Conservation (phyloP, 306 rosid species). For the Sesbania bispinosa region DNA sequence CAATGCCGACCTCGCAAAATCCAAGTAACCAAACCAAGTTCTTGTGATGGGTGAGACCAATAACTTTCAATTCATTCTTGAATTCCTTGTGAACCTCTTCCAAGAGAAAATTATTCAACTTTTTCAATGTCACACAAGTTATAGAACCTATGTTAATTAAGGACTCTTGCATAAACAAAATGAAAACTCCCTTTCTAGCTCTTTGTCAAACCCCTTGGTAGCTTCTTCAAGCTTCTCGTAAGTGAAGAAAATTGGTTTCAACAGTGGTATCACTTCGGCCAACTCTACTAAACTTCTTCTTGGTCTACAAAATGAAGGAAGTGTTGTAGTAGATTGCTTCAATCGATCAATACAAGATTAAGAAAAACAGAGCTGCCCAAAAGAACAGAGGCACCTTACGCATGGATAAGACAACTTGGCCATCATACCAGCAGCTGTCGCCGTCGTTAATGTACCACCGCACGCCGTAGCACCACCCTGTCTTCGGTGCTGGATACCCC, state of each 20-base stretch:
- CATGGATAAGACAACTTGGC: no score
- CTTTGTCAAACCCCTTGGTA: conserved; percentile 31
- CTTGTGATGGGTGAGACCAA: conserved; percentile 34
- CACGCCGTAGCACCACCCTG: no score
- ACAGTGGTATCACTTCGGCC: neutral
- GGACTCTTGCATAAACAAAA: conserved; percentile 24
- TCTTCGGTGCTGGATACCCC: no score
- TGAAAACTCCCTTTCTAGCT: conserved; percentile 24
- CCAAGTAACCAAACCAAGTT: conserved; percentile 32
- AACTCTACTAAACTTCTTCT: neutral
- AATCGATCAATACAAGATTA: conserved; percentile 17
- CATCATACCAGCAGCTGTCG: no score
- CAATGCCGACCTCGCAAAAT: no score
- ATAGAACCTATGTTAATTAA: conserved; percentile 3
- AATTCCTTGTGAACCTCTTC: conserved; percentile 39
- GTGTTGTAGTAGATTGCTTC: conserved; percentile 4
- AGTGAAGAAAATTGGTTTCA: conserved; percentile 25
- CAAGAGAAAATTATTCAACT: no score
- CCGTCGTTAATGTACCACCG: no score
- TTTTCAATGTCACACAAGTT: no score
- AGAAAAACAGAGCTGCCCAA: conserved; percentile 39
- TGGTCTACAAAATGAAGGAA: neutral
- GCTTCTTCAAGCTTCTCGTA: conserved; percentile 30
- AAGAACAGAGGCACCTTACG: conserved; percentile 37
- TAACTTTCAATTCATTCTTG: conserved; percentile 32